Base-by-base conservation (phyloP, 2,329 filamentous ascomycete genomes). In the Ceratocystis papillata region DNA sequence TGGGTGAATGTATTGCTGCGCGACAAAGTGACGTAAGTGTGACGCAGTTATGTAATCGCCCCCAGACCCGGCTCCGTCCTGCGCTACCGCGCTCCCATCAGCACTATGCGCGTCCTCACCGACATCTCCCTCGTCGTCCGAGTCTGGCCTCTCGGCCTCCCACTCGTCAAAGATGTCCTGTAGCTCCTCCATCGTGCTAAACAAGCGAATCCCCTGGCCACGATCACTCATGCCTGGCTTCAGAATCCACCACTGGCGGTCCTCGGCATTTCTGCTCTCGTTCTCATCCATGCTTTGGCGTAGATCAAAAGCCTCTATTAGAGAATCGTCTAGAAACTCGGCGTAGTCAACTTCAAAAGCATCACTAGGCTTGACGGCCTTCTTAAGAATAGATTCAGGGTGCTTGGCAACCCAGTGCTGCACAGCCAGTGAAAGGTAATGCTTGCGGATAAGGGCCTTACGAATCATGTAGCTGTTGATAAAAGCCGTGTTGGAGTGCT, bases 161-260 rank as follows among this genome's bases (percentile, higher is more conserved):
- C 94, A 99, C 66, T 84, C 87, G 70, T 96, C 90, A 72, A 97
- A 99, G 65, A 99, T 94, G 15, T 74, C 81, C 68, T 88, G 87
- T n/a, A 99, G 78, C 73, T 96, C 87, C 66, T 87, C 85, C 78
- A 94, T 89, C 1, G 85, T 90, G 71, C 85, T 89, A 75, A 99
- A 99, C 0, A 99, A 78, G 48, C 90, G 79, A 67, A 99, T 96
- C 0, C 94, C 94, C 74, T 96, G 92, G 0, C 93, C 94, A 28
- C 93, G 83, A 73, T 99, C 94, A 74, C 90, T 96, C 94, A 99
- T 97, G 7, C 93, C 88, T 0, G 94, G 93, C 76, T 99, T 99
- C 68, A 99, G 76, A 70, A 99, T 97, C 94, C 94, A 99, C 93
- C 93, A 99, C 73, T 95, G 85, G 67, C 82, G 81, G 53, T 81